These are phyloP conservation scores for Clohesyomyces aquaticus DNA, from an alignment of 495 filamentous ascomycete genomes.

Conservation along the genomic window DNA sequence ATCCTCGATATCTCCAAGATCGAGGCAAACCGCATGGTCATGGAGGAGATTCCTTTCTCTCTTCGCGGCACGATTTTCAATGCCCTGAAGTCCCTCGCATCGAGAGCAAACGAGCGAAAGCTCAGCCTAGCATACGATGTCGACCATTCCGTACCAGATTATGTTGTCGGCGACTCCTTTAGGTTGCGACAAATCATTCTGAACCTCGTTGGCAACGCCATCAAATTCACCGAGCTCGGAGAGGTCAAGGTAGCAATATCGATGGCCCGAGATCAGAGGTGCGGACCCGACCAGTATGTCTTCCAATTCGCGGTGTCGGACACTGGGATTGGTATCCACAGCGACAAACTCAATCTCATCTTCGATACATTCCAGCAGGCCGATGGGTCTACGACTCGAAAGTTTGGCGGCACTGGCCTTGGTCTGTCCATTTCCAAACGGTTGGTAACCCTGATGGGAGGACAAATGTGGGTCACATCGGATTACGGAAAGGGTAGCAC, in stretches of 20 bases:
- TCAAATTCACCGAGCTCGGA: slow-evolving; percentile 97
- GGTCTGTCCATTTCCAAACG: slow-evolving; percentile 96
- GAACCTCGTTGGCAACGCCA: slow-evolving; percentile 79
- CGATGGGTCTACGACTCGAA: slow-evolving; percentile 94
- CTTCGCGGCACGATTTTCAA: slow-evolving; percentile 96
- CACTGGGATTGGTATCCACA: slow-evolving; percentile 95
- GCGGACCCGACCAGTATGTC: slow-evolving; percentile 76
- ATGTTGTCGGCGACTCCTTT: slow-evolving; percentile 97
- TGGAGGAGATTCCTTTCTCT: slow-evolving; percentile 97
- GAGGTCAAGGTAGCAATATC: slow-evolving; percentile 94
- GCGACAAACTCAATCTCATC: slow-evolving; percentile 95
- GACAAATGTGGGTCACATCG: slow-evolving; percentile 95
- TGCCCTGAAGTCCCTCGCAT: slow-evolving; percentile 91
- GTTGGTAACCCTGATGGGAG: slow-evolving; percentile 95
- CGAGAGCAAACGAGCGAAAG: slow-evolving; percentile 97
- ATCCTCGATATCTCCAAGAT: slow-evolving; percentile 99
- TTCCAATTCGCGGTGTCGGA: slow-evolving; percentile 97
- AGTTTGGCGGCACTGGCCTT: slow-evolving; percentile 95
- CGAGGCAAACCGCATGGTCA: slow-evolving; percentile 98
- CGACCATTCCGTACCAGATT: slow-evolving; percentile 91
- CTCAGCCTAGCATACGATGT: slow-evolving; percentile 93
- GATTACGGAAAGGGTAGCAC: slow-evolving; percentile 90
- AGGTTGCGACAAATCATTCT: slow-evolving; percentile 92
- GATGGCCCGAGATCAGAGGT: slow-evolving; percentile 70
- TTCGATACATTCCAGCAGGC: slow-evolving; percentile 99